These are phyloP conservation scores for Phytopythium mirpurense DNA, from an alignment of 352 stramenopile species.

Conservation along the genomic window DNA sequence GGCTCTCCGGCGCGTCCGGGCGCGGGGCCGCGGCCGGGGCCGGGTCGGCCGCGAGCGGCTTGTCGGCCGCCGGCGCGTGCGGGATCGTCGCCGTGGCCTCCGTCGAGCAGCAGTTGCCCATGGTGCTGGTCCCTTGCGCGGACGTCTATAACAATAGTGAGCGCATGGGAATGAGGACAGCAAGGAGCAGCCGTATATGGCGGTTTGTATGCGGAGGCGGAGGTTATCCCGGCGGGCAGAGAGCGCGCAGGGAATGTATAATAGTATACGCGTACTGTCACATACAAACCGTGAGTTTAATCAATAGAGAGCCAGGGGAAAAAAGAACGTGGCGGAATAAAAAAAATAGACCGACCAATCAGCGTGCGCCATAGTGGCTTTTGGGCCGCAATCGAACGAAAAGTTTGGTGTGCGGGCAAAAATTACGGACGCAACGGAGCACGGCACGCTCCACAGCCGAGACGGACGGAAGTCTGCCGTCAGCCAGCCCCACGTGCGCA, in stretches of 20 bases:
- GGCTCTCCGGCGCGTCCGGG: constrained; percentile 2
- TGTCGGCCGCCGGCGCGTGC: constrained; percentile 5
- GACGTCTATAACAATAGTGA: too few species aligned
- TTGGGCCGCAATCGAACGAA: constrained; percentile 2
- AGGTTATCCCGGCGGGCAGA: background rate
- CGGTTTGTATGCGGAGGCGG: background rate
- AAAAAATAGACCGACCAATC: background rate
- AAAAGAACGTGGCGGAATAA: background rate
- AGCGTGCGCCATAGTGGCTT: background rate
- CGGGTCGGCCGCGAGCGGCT: constrained; percentile 12
- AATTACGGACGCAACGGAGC: too few species aligned
- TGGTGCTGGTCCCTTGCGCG: too few species aligned
- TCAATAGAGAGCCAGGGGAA: background rate
- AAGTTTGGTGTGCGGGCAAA: background rate
- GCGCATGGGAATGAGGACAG: too few species aligned
- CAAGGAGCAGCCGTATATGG: background rate
- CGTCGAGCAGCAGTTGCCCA: constrained; percentile 85
- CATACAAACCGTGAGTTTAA: too few species aligned
- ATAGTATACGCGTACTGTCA: too few species aligned
- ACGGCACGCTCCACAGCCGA: too few species aligned
- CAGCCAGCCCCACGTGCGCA: too few species aligned
- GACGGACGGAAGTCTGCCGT: too few species aligned
- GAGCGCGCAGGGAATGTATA: too few species aligned
- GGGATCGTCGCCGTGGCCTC: constrained; percentile 27
- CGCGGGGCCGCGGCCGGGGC: background rate